Conservation (phyloP, 441 rosid genomes). For the Theobroma grandiflorum region DNA sequence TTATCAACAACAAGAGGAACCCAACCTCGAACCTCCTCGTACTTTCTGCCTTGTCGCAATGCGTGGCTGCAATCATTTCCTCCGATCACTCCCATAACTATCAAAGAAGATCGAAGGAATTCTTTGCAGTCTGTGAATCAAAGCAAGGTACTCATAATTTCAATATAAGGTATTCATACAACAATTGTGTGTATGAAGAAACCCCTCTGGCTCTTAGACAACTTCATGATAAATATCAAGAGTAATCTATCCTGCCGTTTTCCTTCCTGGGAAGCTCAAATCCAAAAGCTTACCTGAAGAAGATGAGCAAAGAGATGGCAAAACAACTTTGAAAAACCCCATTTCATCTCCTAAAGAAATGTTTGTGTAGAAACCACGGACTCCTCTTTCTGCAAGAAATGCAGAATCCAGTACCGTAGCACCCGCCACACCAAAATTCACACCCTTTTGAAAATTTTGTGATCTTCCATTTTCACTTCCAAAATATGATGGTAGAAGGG, state of each 20-base stretch:
- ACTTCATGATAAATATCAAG: too few relatives aligned
- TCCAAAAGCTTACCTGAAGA: slow-evolving; percentile 30
- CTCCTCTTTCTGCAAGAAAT: slow-evolving; percentile 39
- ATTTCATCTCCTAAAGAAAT: slow-evolving; percentile 46
- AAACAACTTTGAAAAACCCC: slow-evolving; percentile 39
- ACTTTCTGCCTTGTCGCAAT: slow-evolving; percentile 27
- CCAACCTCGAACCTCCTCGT: slow-evolving; percentile 33
- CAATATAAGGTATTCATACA: too few relatives aligned
- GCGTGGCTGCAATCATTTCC: slow-evolving; percentile 54
- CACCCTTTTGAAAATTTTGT: slow-evolving; percentile 37
- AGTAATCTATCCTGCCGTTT: too few relatives aligned
- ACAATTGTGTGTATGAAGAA: too few relatives aligned
- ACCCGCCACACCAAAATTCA: slow-evolving; percentile 61
- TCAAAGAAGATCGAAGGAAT: slow-evolving; percentile 36
- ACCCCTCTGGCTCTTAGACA: too few relatives aligned
- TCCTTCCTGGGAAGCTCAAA: too few relatives aligned
- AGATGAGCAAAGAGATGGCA: slow-evolving; percentile 41
- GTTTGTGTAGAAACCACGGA: slow-evolving; percentile 32
- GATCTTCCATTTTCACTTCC: slow-evolving; percentile 23
- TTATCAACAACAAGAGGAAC: slow-evolving; percentile 40
- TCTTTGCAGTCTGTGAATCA: slow-evolving; percentile 41
- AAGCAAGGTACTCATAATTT: too few relatives aligned
- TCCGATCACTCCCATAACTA: slow-evolving; percentile 62
- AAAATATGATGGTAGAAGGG: slow-evolving; percentile 45
- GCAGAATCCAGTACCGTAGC: slow-evolving; percentile 52